Percentiles rank a stretch among this genome's conserved stretches.
phyloP scores from a whole-genome alignment of 164 flowering plant genomes.

The Sedum album region DNA sequence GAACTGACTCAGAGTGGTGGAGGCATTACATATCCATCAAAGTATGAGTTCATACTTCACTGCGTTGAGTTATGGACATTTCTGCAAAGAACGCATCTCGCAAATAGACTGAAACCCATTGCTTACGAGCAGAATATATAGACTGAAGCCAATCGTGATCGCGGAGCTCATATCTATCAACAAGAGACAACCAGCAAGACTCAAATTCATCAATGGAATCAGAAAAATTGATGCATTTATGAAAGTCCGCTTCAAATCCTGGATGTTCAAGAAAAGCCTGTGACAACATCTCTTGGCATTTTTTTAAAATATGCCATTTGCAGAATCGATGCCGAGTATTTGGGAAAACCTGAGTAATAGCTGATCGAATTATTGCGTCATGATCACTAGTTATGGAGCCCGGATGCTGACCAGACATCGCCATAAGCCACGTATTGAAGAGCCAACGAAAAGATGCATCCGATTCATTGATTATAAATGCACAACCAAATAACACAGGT shows the following conservation, averaged over 20 bases:
- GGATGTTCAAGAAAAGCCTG: slow-evolving; percentile 46
- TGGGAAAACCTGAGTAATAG: slow-evolving; percentile 65
- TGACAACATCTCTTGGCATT: slow-evolving; percentile 69
- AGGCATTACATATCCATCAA: slow-evolving; percentile 79
- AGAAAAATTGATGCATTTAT: slow-evolving; percentile 67
- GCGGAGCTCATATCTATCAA: slow-evolving; percentile 49
- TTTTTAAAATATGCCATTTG: slow-evolving; percentile 72
- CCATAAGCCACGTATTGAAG: slow-evolving; percentile 64
- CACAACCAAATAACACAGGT: slow-evolving; percentile 83
- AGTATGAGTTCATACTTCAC: slow-evolving; percentile 78
- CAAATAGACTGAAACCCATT: slow-evolving; percentile 55
- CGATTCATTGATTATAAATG: slow-evolving; percentile 62
- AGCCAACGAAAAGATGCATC: slow-evolving; percentile 73
- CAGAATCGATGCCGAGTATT: slow-evolving; percentile 70
- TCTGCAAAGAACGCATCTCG: slow-evolving; percentile 88
- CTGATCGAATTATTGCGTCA: slow-evolving; percentile 57
- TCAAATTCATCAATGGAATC: slow-evolving; percentile 68
- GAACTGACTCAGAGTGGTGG: slow-evolving; percentile 56
- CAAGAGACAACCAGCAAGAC: slow-evolving; percentile 60
- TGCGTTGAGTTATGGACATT: slow-evolving; percentile 66
- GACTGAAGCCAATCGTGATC: slow-evolving; percentile 70
- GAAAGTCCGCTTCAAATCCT: slow-evolving; percentile 61
- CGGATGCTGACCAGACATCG: slow-evolving; percentile 67
- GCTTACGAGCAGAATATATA: slow-evolving; percentile 45
- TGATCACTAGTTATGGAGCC: slow-evolving; percentile 70